Evolutionary conservation across 805 yeast genomes (phyloP), one percentile per base, ranked within the genome.

Genomic region (Cyberlindnera mrakii): DNA sequence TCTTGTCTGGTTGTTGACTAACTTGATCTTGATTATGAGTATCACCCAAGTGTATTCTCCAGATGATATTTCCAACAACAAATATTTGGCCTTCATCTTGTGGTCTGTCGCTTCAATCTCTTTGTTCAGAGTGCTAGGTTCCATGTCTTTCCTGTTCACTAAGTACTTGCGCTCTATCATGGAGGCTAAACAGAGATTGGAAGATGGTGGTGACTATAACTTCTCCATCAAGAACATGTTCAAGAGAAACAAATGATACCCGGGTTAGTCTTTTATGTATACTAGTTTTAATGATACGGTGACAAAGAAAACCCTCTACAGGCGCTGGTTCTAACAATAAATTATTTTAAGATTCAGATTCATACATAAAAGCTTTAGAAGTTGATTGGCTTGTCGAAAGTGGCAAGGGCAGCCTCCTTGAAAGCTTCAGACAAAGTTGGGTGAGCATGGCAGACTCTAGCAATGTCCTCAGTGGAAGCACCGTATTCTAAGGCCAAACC

Each of bases 401-500:
- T 85, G 50, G 95, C 85, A 75, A 88, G 74, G 56, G 95, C 95
- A 57, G 96, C 98, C 75, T 93, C 99, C 74, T 91, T 91, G 78
- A 91, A 85, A 17, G 98, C 98, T 76, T 93, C 99, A 23, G 96
- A 76, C 55, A 93, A 75, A 31, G 99, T 93, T 66, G 99, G 99
- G 71, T 93, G 99, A 46, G 99, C 98, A 62, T 93, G 99, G 68
- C 97, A 91, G 34, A 88, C 86, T 74, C 99, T 85, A 50, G 97
- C 95, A 58, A 93, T 76, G 64, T 93, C 99, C 73, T 93, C 99
- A 41, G 96, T 86, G 41, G 95, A 83, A 43, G 99, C 99, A 67
- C 99, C 99, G 71, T 93, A 93, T 73, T 93, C 99, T 51, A 93
- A 67, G 36, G 99, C 99, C 64, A 93, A 77, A 54, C 96, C 95